Evolutionary conservation across 768 basidiomycete species (phyloP).

Genomic region (Podaxis carcinomalis): DNA sequence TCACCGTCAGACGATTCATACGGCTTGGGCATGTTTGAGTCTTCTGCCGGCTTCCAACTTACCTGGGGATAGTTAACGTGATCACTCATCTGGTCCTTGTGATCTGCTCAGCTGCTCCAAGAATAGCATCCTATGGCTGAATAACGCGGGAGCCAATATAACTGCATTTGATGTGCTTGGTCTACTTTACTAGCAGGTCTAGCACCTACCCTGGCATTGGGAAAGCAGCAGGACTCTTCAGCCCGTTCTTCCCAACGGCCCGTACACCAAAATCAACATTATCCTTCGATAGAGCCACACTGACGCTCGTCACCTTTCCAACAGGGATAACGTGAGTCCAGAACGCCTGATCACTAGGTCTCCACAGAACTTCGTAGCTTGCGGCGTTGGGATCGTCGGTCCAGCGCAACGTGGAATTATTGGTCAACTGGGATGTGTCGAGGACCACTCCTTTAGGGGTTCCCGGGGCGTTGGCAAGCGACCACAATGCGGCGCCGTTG

Average conservation of each 20-base stretch:
- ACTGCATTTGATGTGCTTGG: not conserved
- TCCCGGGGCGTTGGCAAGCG: slow-evolving; percentile 50
- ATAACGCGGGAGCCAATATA: not conserved
- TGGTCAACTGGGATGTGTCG: slow-evolving; percentile 43
- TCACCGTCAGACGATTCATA: too few relatives aligned
- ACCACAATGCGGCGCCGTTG: slow-evolving; percentile 50
- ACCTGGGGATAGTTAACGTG: not conserved
- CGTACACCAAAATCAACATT: slow-evolving; percentile 47
- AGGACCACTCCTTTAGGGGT: slow-evolving; percentile 45
- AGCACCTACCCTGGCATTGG: slow-evolving; percentile 18
- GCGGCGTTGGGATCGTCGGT: slow-evolving; percentile 32
- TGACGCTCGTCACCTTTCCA: slow-evolving; percentile 36
- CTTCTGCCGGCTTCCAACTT: not conserved
- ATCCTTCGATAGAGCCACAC: slow-evolving; percentile 43
- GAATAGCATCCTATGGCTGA: not conserved
- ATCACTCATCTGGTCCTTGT: not conserved
- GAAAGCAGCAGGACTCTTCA: slow-evolving; percentile 47
- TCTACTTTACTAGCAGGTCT: not conserved
- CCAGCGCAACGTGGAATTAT: slow-evolving; percentile 53
- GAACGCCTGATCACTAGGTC: slow-evolving; percentile 39
- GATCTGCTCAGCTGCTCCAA: not conserved
- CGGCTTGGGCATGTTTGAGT: too few relatives aligned
- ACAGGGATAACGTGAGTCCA: slow-evolving; percentile 50
- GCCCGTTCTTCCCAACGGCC: slow-evolving; percentile 49
- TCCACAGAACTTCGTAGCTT: slow-evolving; percentile 50